Conservation (phyloP, 164 flowering plant species). For the Protea cynaroides region DNA sequence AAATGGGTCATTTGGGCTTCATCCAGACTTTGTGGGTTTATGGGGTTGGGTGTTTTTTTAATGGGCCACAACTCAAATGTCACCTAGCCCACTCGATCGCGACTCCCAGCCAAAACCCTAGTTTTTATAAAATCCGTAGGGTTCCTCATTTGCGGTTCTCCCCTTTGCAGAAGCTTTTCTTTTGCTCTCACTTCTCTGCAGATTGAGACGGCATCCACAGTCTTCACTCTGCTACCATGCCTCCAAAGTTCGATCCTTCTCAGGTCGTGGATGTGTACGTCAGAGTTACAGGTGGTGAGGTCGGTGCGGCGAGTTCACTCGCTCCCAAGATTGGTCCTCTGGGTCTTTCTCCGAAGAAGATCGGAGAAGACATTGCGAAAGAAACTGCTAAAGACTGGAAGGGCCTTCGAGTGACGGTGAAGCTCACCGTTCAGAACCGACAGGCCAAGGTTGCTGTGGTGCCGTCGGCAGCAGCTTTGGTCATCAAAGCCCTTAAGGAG, state of each 20-base stretch:
- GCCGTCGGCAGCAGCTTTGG: constrained; percentile 67
- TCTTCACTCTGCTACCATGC: constrained; percentile 31
- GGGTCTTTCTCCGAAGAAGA: constrained; percentile 74
- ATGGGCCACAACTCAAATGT: too few relatives aligned
- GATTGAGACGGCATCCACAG: constrained; percentile 7
- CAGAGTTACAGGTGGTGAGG: constrained; percentile 77
- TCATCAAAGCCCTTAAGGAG: constrained; percentile 69
- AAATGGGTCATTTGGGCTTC: too few relatives aligned
- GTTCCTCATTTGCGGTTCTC: neutral
- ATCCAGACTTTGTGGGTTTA: too few relatives aligned
- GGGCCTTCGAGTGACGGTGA: constrained; percentile 75
- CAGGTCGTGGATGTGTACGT: constrained; percentile 74
- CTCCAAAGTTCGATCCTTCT: constrained; percentile 66
- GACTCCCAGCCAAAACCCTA: neutral
- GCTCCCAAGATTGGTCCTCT: constrained; percentile 80
- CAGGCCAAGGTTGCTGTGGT: constrained; percentile 78
- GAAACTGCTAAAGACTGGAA: constrained; percentile 84
- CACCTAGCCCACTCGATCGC: too few relatives aligned
- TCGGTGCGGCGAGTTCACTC: constrained; percentile 70
- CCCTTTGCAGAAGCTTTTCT: neutral
- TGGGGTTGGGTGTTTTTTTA: too few relatives aligned
- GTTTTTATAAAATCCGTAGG: neutral
- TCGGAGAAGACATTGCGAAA: constrained; percentile 75
- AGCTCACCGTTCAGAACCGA: constrained; percentile 73
- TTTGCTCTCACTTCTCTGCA: neutral